Conservation (phyloP, 2,329 filamentous ascomycete genomes). For the Xylariomycetidae sp. region DNA sequence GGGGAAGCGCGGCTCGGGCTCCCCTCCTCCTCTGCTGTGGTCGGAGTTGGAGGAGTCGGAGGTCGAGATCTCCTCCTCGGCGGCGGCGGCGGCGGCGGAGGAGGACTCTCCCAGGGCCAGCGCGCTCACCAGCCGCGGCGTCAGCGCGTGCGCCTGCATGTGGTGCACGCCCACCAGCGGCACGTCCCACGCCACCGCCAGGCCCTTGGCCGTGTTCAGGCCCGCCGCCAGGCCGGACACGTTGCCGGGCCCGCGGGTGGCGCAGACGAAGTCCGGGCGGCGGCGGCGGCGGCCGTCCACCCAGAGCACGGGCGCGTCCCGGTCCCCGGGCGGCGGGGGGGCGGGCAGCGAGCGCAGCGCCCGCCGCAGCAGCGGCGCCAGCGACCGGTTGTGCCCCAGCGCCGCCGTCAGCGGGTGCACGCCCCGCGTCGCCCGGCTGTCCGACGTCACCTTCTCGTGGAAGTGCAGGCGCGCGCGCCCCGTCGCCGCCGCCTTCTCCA, state of each 20-base stretch:
- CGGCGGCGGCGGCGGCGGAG: background rate
- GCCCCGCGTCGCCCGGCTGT: conserved; percentile 68
- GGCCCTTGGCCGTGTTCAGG: conserved; percentile 77
- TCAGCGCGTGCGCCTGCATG: conserved; percentile 95
- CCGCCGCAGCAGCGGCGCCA: conserved; percentile 61
- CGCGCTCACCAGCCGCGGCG: conserved; percentile 68
- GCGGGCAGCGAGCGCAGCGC: conserved; percentile 51
- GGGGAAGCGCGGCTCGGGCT: conserved; percentile 57
- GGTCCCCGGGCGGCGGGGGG: background rate
- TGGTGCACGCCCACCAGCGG: conserved; percentile 86
- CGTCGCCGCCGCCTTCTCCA: conserved; percentile 47
- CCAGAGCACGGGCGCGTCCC: conserved; percentile 9
- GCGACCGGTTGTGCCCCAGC: conserved; percentile 64
- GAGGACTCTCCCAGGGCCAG: conserved; percentile 32
- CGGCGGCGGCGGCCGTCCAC: conserved; percentile 28
- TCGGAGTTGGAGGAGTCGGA: background rate
- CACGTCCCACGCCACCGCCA: conserved; percentile 75
- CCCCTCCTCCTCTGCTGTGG: conserved; percentile 1
- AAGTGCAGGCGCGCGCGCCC: conserved; percentile 59
- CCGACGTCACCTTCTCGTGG: conserved; percentile 74
- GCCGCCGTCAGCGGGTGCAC: conserved; percentile 75
- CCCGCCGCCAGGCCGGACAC: conserved; percentile 69
- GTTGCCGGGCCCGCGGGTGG: conserved; percentile 90
- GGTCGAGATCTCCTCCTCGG: background rate
- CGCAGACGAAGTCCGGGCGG: conserved; percentile 77